Base-by-base conservation (phyloP, 2,329 filamentous ascomycete species). In the Chrysoporthe puriensis region DNA sequence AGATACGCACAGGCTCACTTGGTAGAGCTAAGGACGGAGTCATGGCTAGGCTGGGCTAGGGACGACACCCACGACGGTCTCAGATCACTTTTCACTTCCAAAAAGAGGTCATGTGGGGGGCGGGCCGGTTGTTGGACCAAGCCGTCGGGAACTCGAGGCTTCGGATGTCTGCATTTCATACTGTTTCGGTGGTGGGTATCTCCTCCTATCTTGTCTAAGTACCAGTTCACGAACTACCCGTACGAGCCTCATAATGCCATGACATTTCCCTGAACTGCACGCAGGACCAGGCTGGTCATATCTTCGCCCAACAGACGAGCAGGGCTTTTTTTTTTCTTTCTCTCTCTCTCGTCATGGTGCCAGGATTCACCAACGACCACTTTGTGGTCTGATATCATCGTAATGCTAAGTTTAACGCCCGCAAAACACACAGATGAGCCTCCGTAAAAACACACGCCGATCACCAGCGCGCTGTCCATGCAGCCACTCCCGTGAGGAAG, bases 181-280 rank as follows among this genome's bases (percentile, higher is more conserved):
- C 50, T 26, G 50, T 54, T 21, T 54, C 50, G 50, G 50, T 34
- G 50, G 7, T 54, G 50, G 50, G 50, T 54, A 54, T 54, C 50
- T 14, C 32, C 26, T 54, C 16, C 13, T 34, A 13, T 54, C 50
- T 54, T 52, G 50, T 54, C 50, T 54, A 54, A 32, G 21, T 54
- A 54, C 13, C 50, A 32, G 32, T 54, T 21, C 50, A 14, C 32
- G 13, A 54, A 54, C 11, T 16, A 32, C 50, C 21, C 13, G 36
- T 54, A 21, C 16, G 36, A 16, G 50, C 26, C 50, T 54, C 50
- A 21, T 54, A 5, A 34, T 34, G 1, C 6, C 50, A 11, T 7
- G 21, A 54, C 21, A 3, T 21, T 34, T 2, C 16, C 50, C 50
- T 21, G 16, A 7, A 54, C 26, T 2, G 26, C 32, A 1, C 26